These are phyloP conservation scores for Curvularia hawaiiensis DNA, from an alignment of 2,329 filamentous ascomycete species.

Conservation along the genomic window DNA sequence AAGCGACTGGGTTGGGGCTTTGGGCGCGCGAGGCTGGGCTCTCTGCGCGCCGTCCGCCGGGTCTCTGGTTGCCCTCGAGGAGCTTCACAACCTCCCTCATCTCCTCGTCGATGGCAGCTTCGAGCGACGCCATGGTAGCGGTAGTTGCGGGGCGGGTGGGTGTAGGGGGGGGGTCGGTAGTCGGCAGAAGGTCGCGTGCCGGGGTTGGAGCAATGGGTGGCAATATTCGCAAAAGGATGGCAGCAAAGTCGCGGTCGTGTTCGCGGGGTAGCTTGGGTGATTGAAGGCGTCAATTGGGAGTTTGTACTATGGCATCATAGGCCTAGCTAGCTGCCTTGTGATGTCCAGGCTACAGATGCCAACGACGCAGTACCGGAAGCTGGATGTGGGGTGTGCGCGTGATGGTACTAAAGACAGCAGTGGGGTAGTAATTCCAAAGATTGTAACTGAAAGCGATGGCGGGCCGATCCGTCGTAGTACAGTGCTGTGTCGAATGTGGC, in stretches of 20 bases:
- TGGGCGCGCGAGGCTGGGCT: slow-evolving; percentile 56
- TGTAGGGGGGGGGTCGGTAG: background rate
- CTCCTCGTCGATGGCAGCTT: slow-evolving; percentile 78
- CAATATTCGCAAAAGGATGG: slow-evolving; percentile 4
- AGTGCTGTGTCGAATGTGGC: slow-evolving; percentile 16
- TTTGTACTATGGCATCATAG: slow-evolving; percentile 30
- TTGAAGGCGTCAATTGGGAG: slow-evolving; percentile 20
- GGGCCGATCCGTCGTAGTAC: slow-evolving; percentile 27
- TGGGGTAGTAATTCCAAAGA: slow-evolving; percentile 32
- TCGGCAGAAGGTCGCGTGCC: slow-evolving; percentile 15
- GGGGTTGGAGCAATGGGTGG: slow-evolving; percentile 10
- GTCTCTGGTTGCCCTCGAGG: slow-evolving; percentile 58
- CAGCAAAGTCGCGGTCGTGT: slow-evolving; percentile 18
- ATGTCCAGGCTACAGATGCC: slow-evolving; percentile 14
- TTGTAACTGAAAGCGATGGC: slow-evolving; percentile 30
- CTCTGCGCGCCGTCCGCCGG: slow-evolving; percentile 30
- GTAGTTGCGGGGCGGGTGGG: slow-evolving; percentile 9
- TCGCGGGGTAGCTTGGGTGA: slow-evolving; percentile 28
- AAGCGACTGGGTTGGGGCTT: slow-evolving; percentile 57
- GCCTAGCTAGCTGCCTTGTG: slow-evolving; percentile 14
- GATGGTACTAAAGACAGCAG: slow-evolving; percentile 29
- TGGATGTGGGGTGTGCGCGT: slow-evolving; percentile 27
- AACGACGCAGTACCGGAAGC: slow-evolving; percentile 16
- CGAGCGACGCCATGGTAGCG: slow-evolving; percentile 68
- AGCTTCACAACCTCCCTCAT: slow-evolving; percentile 73